phyloP scores from a whole-genome alignment of 768 basidiomycete genomes.

The Strobilomyces confusus region DNA sequence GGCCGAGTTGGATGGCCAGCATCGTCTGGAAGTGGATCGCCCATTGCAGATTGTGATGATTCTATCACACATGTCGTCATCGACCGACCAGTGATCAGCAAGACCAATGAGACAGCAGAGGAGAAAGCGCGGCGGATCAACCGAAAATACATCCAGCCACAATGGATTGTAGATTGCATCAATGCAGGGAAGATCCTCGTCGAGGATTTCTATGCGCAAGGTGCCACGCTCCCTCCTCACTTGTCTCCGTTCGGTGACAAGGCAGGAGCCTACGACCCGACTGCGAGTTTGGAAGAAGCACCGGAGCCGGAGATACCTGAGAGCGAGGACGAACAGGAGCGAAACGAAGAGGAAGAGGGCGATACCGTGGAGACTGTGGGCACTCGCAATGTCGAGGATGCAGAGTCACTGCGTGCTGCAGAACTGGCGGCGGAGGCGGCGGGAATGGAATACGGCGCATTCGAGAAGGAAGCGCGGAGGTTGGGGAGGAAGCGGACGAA shows the following conservation, averaged over 20 bases:
- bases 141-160: slow-evolving; percentile 91
- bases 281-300: slow-evolving; percentile 30
- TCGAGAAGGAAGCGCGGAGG: slow-evolving; percentile 72
- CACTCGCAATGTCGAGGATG: slow-evolving; percentile 44
- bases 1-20: slow-evolving; percentile 88
- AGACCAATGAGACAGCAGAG: slow-evolving; percentile 46
- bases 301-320: slow-evolving; percentile 28
- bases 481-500: slow-evolving; percentile 40
- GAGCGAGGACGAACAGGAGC: slow-evolving; percentile 29
- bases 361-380: slow-evolving; percentile 29
- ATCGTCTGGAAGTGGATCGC: slow-evolving; percentile 79
- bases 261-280: slow-evolving; percentile 73
- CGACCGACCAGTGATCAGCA: slow-evolving; percentile 70
- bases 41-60: slow-evolving; percentile 70
- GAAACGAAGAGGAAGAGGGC: slow-evolving; percentile 21
- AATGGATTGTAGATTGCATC: slow-evolving; percentile 96
- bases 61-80: slow-evolving; percentile 94
- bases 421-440: slow-evolving; percentile 91
- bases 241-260: slow-evolving; percentile 90
- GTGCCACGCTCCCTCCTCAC: slow-evolving; percentile 86
- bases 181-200: slow-evolving; percentile 82
- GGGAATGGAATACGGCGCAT: slow-evolving; percentile 74
- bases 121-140: slow-evolving; percentile 59
- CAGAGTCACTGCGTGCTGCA: slow-evolving; percentile 72
- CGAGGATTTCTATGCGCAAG: slow-evolving; percentile 83